Base-by-base conservation (phyloP, 1,139 yeast genomes). In the Lizanozyma gosingica region DNA sequence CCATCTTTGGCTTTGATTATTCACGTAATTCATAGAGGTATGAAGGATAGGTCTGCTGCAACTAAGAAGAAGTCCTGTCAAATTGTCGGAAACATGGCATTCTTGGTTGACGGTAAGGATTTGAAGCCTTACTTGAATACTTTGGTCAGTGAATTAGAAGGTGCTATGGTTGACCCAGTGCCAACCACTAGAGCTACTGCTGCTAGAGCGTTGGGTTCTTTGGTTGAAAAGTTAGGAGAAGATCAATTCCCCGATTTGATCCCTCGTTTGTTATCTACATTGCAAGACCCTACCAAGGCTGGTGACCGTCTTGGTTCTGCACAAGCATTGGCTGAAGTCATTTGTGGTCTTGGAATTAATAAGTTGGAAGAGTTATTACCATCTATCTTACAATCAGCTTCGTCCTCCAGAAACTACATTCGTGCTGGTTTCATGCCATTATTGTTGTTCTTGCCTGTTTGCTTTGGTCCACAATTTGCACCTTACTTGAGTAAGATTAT, bases 231-330 rank as follows among this genome's bases (percentile, higher is more conserved):
- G 59, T 71, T 94, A 37, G 99, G 99, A 44, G 99, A 94, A 62
- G 95, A 85, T 37, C 83, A 80, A 53, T 90, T 94, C 87, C 97
- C 98, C 35, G 84, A 78, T 40, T 79, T 94, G 60, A 84, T 94
- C 52, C 85, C 94, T 41, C 79, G 90, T 48, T 73, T 94, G 46
- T 59, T 92, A 46, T 77, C 68, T 41, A 83, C 94, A 2, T 73
- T 94, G 47, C 77, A 80, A 53, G 96, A 90, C 57, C 90, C 83
- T 48, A 50, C 72, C n/a, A 82, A 79, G 53, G 76, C 88, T 15
- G 97, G 97, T 45, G 97, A 94, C 57, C 79, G 97, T 52, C 75
- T 92, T 48, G 99, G 99, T 44, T 84, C 96, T 42, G 98, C 98
- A 0, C 98, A 94, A 66, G 98, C 96, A 1, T 73, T 92, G 46